A percentile compares a stretch with the other conserved stretches of the same genome.
Evolutionary conservation across 139 green algal genomes (phyloP).

Genomic region (Picochlorum sp.): DNA sequence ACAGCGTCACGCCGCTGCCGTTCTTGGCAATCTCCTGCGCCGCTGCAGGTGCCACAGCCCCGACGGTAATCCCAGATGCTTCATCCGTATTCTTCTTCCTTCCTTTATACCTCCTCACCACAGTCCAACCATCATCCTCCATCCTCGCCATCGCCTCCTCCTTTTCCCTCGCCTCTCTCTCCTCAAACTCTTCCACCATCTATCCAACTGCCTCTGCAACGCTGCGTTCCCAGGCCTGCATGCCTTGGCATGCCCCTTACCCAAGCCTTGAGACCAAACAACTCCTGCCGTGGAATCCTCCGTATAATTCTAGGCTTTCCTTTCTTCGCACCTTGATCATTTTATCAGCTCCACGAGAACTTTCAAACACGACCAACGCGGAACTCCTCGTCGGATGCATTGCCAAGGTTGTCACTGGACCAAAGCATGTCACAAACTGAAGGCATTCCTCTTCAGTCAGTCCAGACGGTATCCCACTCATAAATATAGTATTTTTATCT

Average conservation of each 20-base stretch:
- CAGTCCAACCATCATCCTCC: slow-evolving; percentile 68
- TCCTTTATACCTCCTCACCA: slow-evolving; percentile 63
- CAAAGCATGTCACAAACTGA: slow-evolving; percentile 49
- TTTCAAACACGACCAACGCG: slow-evolving; percentile 46
- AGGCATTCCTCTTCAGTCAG: slow-evolving; percentile 28
- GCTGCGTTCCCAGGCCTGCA: slow-evolving; percentile 22
- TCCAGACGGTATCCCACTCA: slow-evolving; percentile 40
- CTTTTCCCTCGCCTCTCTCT: slow-evolving; percentile 29
- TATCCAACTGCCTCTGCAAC: slow-evolving; percentile 44
- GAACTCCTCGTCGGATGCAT: slow-evolving; percentile 47
- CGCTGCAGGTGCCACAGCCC: slow-evolving; percentile 45
- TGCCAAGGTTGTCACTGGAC: slow-evolving; percentile 38
- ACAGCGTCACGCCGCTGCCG: slow-evolving; percentile 4
- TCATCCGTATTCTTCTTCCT: slow-evolving; percentile 39
- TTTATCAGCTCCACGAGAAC: slow-evolving; percentile 3
- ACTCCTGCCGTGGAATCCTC: slow-evolving; percentile 9
- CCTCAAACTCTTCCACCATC: slow-evolving; percentile 58
- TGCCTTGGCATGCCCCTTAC: slow-evolving; percentile 53
- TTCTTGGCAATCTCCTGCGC: slow-evolving; percentile 18
- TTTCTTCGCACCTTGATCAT: slow-evolving; percentile 17
- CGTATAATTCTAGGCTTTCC: slow-evolving; percentile 13
- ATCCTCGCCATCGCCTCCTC: slow-evolving; percentile 33
- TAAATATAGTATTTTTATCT: slow-evolving; percentile 32
- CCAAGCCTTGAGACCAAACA: slow-evolving; percentile 50
- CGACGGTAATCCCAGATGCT: slow-evolving; percentile 30